Conservation (phyloP, 2,329 filamentous ascomycete genomes). For the Parastagonospora avenae region DNA sequence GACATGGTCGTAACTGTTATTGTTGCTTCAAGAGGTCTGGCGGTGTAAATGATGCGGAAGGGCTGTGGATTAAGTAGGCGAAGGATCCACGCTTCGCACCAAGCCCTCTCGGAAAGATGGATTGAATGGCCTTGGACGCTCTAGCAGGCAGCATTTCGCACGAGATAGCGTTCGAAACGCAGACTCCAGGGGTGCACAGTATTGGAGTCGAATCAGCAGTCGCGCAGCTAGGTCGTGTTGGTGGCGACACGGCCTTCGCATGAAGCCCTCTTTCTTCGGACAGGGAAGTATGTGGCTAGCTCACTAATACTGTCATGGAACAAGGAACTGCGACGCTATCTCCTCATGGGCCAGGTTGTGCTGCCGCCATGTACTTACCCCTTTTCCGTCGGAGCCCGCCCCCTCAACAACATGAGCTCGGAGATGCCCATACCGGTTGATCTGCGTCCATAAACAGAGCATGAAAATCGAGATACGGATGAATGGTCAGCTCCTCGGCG, state of each 20-base stretch:
- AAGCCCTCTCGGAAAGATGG: conserved; percentile 4
- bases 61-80: conserved; percentile 11
- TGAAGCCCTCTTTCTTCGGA: conserved; percentile 11
- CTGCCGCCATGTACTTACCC: conserved; percentile 3
- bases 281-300: conserved; percentile 3
- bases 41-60: conserved; percentile 4
- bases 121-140: conserved; percentile 3
- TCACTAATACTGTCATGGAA: conserved; percentile 8
- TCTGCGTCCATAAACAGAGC: conserved; percentile 5
- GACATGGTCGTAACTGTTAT: conserved; percentile 2
- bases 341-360: conserved; percentile 6
- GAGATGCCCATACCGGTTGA: conserved; percentile 1
- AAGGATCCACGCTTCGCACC: conserved; percentile 8
- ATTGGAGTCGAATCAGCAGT: too few species aligned
- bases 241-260: conserved; percentile 12
- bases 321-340: conserved; percentile 8
- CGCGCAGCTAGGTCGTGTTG: conserved; percentile 4
- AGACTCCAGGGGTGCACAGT: conserved; percentile 5
- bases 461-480: conserved; percentile 1
- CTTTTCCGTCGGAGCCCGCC: conserved; percentile 9
- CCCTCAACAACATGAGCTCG: conserved; percentile 3
- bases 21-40: background rate
- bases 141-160: conserved; percentile 3
- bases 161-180: conserved; percentile 9
- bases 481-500: conserved; percentile 6